Evolutionary conservation across 108 stramenopile genomes (phyloP), one percentile per base, ranked within the genome.

Genomic region (Cyclostephanos invisitatus): DNA sequence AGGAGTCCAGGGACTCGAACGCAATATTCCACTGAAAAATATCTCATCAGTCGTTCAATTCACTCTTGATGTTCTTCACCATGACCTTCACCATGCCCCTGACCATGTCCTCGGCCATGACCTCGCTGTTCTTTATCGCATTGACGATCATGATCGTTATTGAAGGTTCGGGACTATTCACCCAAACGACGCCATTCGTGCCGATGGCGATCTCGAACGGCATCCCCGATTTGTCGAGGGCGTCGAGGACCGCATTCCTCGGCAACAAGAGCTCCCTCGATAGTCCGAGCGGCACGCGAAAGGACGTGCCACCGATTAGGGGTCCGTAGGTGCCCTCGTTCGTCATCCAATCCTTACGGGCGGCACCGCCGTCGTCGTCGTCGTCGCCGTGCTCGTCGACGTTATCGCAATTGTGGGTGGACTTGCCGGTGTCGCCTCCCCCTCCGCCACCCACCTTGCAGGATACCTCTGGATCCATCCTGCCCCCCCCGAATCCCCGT

Each of bases 291-390:
- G 93, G 82, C 12, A 94, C 80, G 36, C 78, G 71, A 9, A 65
- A 67, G 4, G 79, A 68, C 3, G 87, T 90, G 8, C 90, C 90
- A 29, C 90, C 90, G 53, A 83, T 73, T 14, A 94, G 77, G 54
- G 84, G 83, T 32, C 93, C 93, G 65, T 94, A 94, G 0, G 85
- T 80, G 28, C 87, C 90, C 75, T 94, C 93, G 67, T 88, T 83
- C 17, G 93, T 94, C 83, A 91, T 85, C 93, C 93, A 94, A 75
- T 94, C 93, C 60, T 89, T 91, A 0, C 88, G 62, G 2, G 85
- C 64, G 48, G 89, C 78, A 7, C 89, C 89, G 10, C 74, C 83
- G 46, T 83, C 77, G 56, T 65, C 60, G 61, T 89, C 91, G n/a
- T 84, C 62, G 9, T 83, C 84, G n/a, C 28, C 40, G 40, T 40